Conservation (phyloP, 2,329 filamentous ascomycete genomes). For the Keithomyces neogunnii region DNA sequence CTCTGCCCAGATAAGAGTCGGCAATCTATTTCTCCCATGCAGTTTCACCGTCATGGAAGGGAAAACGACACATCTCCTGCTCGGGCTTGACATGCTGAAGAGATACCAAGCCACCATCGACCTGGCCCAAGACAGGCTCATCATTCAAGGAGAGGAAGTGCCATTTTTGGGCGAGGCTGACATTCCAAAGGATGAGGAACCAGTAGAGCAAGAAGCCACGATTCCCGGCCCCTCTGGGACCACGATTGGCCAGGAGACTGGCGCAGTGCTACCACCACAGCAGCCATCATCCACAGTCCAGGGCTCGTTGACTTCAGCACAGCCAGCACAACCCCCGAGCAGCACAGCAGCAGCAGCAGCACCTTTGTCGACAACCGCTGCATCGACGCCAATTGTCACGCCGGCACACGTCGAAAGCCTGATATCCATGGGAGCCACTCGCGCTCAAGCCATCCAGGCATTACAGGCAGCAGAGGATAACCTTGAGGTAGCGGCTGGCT, state of each 20-base stretch:
- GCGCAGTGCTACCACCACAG: constrained; percentile 50
- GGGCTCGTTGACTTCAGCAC: constrained; percentile 8
- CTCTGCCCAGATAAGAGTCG: constrained; percentile 90
- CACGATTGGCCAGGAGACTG: constrained; percentile 74
- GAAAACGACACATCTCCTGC: constrained; percentile 85
- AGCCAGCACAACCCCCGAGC: constrained; percentile 13
- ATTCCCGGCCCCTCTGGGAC: constrained; percentile 83
- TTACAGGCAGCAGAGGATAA: constrained; percentile 78
- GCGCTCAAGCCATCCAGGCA: constrained; percentile 69
- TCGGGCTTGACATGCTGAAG: constrained; percentile 95
- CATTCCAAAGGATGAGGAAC: constrained; percentile 79
- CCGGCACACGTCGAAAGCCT: constrained; percentile 68
- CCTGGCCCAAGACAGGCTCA: constrained; percentile 70
- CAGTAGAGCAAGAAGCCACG: constrained; percentile 69
- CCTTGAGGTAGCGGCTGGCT: constrained; percentile 50
- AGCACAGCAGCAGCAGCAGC: constrained; percentile 14
- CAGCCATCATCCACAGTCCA: constrained; percentile 11
- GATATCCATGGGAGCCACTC: constrained; percentile 66
- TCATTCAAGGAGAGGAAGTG: constrained; percentile 83
- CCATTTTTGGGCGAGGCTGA: constrained; percentile 88
- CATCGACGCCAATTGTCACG: constrained; percentile 28
- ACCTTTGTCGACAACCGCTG: constrained; percentile 14
- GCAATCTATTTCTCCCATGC: constrained; percentile 76
- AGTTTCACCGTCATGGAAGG: constrained; percentile 99
- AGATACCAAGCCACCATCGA: constrained; percentile 91